Percentiles rank a stretch among this genome's conserved stretches.
phyloP scores from a whole-genome alignment of 352 stramenopile genomes.

The Globisporangium spinosum region DNA sequence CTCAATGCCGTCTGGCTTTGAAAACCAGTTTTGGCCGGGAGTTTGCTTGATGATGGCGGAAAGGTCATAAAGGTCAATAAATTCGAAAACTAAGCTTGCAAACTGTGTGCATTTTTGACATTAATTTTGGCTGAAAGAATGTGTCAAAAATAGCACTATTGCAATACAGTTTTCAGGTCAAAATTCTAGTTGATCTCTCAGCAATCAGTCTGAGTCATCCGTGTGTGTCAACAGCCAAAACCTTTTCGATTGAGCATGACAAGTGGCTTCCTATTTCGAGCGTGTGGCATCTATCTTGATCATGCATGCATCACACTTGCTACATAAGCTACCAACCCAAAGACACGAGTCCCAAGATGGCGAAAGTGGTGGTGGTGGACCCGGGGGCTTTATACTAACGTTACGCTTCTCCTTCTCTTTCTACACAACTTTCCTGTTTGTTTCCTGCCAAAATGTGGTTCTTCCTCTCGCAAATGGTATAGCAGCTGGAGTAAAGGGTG shows the following conservation, averaged over 20 bases:
- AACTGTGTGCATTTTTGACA: neutral
- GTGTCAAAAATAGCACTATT: neutral
- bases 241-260: neutral
- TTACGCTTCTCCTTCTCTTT: neutral
- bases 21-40: neutral
- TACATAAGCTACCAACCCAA: neutral
- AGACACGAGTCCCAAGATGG: neutral
- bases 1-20: too few relatives aligned
- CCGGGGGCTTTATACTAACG: neutral
- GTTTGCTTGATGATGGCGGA: neutral
- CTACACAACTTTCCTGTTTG: neutral
- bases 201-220: neutral
- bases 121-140: neutral
- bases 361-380: neutral
- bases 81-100: neutral
- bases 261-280: neutral
- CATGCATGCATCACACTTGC: neutral
- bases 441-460: neutral
- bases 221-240: neutral
- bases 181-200: neutral
- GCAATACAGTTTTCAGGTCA: neutral
- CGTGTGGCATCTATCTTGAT: neutral
- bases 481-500: neutral
- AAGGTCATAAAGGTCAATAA: conserved; percentile 1
- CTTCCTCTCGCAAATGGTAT: neutral